phyloP scores from a whole-genome alignment of 1,284 basidiomycete genomes.

The Trichosporon ovoides region DNA sequence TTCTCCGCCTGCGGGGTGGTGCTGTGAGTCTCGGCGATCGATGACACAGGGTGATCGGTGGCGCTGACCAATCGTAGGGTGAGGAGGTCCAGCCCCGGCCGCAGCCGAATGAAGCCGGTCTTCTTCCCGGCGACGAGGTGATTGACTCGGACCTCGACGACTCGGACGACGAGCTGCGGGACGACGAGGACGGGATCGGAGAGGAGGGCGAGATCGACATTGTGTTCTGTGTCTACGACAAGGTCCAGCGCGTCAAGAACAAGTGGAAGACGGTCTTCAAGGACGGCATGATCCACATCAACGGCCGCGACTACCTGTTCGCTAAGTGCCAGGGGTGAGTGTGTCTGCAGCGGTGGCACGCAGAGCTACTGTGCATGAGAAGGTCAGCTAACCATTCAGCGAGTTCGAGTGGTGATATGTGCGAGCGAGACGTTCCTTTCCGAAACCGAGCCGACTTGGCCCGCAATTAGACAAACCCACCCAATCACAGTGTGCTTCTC shows the following conservation, averaged over 20 bases:
- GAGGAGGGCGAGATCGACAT: conserved; percentile 66
- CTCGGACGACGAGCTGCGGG: conserved; percentile 63
- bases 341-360: background rate
- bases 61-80: conserved; percentile 6
- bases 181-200: conserved; percentile 49
- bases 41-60: background rate
- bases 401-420: conserved; percentile 38
- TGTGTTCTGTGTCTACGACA: conserved; percentile 98
- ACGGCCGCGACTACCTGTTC: conserved; percentile 96
- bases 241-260: conserved; percentile 97
- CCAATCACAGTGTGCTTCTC: background rate
- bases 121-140: conserved; percentile 60
- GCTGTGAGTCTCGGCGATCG: conserved; percentile 18
- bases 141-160: conserved; percentile 97
- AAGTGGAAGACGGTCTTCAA: conserved; percentile 99
- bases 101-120: conserved; percentile 47
- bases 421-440: background rate
- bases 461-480: background rate
- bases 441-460: background rate
- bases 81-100: conserved; percentile 23
- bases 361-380: too few species aligned
- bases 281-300: conserved; percentile 96
- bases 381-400: conserved; percentile 17
- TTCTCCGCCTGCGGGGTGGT: conserved; percentile 39
- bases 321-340: conserved; percentile 70